A percentile compares a stretch with the other conserved stretches of the same genome.
Evolutionary conservation across 176 grass and related monocot species (phyloP).

Genomic region (Avena atlantica): DNA sequence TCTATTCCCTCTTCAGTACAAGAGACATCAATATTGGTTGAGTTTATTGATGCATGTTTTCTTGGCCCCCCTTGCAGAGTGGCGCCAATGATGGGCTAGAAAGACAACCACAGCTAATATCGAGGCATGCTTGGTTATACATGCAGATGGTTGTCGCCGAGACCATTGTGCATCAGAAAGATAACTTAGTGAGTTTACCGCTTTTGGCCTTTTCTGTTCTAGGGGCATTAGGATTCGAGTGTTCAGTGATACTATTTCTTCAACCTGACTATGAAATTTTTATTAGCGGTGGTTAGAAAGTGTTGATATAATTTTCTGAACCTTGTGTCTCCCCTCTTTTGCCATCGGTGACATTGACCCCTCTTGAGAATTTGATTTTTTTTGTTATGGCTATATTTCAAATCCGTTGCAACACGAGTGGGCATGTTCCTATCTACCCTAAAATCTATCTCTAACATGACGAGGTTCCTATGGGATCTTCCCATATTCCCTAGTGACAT

Average conservation of each 20-base stretch:
- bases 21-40: not conserved
- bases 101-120: constrained; percentile 89
- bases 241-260: not conserved
- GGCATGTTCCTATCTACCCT: no score
- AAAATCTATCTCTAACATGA: no score
- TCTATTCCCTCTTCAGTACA: no score
- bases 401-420: no score
- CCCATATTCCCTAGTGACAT: no score
- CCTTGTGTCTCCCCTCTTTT: no score
- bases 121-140: constrained; percentile 85
- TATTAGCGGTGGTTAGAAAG: not conserved
- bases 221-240: not conserved
- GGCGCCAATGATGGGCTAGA: constrained; percentile 99
- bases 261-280: not conserved
- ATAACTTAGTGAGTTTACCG: constrained; percentile 65
- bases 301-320: no score
- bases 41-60: constrained; percentile 4
- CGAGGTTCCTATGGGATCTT: no score
- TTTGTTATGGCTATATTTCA: no score
- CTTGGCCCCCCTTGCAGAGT: constrained; percentile 52
- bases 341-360: no score
- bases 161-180: constrained; percentile 87
- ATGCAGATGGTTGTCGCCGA: constrained; percentile 75
- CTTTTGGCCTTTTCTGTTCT: constrained; percentile 1
- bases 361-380: no score